Evolutionary conservation across 306 rosid genomes (phyloP), one percentile per base, ranked within the genome.

Genomic region (Ammopiptanthus mongolicus): DNA sequence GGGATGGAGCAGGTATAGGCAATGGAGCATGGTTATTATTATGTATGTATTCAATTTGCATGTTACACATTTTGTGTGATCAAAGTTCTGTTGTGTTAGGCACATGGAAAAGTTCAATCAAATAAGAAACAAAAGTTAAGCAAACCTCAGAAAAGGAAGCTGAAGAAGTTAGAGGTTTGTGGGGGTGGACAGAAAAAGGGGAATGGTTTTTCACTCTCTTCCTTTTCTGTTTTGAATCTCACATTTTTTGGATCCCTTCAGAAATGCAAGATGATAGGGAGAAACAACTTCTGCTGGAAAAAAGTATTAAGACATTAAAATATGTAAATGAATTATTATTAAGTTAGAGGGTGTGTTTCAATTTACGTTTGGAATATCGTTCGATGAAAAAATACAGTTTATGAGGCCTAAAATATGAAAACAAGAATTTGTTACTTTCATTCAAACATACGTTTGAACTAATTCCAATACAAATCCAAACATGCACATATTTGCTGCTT

Each of bases 101-200:
- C 77, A 63, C 34, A 23, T 28, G 78, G 81, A 47, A 82, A 57
- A 62, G 53, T 72, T 44, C 63, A 62, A 57, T 46, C 81, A 56
- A 83, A 75, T 48, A 82, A 84, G 74, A 62, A 82, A 79, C 86
- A 85, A 0, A 87, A 81, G 81, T 52, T 91, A 86, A 88, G 87
- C 84, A 89, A 87, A 61, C 79, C 98, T 31, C 97, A 89, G 83
- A 81, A 84, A 74, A 91, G 14, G 84, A 91, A 87, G 87, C 53
- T 89, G 75, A 87, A 81, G 84, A 91, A 89, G 65, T 80, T 87
- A 72, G 93, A 91, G 97, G 98, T 94, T 59, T 64, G 86, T 58
- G 76, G 14, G n/a, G 21, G 28, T 36, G 21, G 58, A 22, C 8
- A 18, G 21, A 56, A 76, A 33, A 55, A 42, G 47, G 22, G 66